phyloP scores from a whole-genome alignment of 73 alveolate species.

The Paramecium pentaurelia region DNA sequence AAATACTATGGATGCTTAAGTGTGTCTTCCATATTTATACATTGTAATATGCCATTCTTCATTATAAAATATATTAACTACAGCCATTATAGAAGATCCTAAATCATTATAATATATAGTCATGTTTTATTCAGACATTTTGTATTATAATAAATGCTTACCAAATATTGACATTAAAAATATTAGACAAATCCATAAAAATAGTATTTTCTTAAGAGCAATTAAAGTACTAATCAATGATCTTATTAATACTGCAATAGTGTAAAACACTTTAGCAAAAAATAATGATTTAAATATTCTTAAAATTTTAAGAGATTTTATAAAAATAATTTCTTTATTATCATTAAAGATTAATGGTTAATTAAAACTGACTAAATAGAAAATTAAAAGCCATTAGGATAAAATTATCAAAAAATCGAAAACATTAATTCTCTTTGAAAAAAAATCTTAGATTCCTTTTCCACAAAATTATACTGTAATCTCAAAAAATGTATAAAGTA shows the following conservation, averaged over 20 bases:
- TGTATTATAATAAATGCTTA: not conserved
- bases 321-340: not conserved
- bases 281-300: not conserved
- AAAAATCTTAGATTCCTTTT: not conserved
- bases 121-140: not conserved
- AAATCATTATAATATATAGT: constrained; percentile 4
- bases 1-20: not conserved
- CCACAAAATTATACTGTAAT: not conserved
- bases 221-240: not conserved
- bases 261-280: not conserved
- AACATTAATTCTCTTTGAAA: not conserved
- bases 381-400: not conserved
- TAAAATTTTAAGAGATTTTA: not conserved
- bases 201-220: not conserved
- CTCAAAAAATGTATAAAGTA: not conserved
- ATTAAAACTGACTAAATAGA: not conserved
- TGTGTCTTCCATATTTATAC: constrained; percentile 38
- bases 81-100: constrained; percentile 15
- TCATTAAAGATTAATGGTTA: not conserved
- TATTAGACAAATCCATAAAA: not conserved
- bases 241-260: not conserved
- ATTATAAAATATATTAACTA: constrained; percentile 44
- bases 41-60: constrained; percentile 63
- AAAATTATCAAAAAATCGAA: not conserved
- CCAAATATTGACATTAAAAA: not conserved